These are phyloP conservation scores for Sarocladium brachiariae DNA, from an alignment of 2,329 filamentous ascomycete species.

Conservation along the genomic window DNA sequence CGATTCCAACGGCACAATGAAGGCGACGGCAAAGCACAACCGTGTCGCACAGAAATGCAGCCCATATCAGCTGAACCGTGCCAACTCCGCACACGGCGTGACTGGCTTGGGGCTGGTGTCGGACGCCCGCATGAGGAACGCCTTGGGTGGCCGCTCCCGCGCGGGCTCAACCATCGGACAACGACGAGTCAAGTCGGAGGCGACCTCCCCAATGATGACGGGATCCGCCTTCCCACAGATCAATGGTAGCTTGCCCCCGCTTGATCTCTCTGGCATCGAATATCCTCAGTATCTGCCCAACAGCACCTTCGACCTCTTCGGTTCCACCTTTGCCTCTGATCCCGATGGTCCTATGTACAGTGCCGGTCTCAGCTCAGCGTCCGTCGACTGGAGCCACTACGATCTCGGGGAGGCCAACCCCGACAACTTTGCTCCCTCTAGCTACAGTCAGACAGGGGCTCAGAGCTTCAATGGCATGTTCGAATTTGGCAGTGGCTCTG, in stretches of 20 bases:
- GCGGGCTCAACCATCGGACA: constrained; percentile 27
- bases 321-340: constrained; percentile 38
- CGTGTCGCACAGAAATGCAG: constrained; percentile 55
- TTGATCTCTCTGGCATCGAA: constrained; percentile 52
- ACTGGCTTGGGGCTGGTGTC: constrained; percentile 32
- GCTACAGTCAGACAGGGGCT: constrained; percentile 46
- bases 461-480: constrained; percentile 45
- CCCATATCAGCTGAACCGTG: constrained; percentile 53
- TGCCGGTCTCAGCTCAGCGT: constrained; percentile 51
- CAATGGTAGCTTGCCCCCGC: constrained; percentile 45
- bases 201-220: constrained; percentile 51
- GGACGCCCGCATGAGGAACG: background rate
- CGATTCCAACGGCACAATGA: constrained; percentile 59
- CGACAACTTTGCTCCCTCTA: constrained; percentile 44
- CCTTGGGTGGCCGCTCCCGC: background rate
- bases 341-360: constrained; percentile 54
- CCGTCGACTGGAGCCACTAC: constrained; percentile 39
- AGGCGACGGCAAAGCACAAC: constrained; percentile 53
- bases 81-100: constrained; percentile 50
- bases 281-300: constrained; percentile 42
- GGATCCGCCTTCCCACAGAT: constrained; percentile 44
- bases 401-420: constrained; percentile 37
- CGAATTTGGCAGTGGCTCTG: constrained; percentile 45
- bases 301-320: constrained; percentile 47
- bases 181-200: constrained; percentile 54